Conservation (phyloP, 2,329 filamentous ascomycete species). For the Dissoconium aciculare region DNA sequence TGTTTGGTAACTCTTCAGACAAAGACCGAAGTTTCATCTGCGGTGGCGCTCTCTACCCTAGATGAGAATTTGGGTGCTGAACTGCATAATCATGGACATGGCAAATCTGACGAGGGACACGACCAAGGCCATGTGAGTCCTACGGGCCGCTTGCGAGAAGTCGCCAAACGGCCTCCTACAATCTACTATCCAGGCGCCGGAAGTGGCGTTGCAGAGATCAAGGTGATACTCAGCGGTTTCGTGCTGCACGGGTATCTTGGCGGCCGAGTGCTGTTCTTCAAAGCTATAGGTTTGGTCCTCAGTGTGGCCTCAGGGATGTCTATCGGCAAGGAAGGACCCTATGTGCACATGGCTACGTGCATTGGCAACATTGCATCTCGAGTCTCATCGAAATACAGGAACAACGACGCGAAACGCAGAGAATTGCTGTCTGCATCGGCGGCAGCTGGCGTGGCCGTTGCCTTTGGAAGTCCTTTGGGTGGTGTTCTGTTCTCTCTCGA, state of each 20-base stretch:
- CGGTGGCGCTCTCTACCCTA: conserved; percentile 70
- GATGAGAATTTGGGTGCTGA: conserved; percentile 83
- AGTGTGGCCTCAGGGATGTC: conserved; percentile 87
- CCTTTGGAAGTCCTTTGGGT: conserved; percentile 79
- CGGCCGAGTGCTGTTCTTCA: conserved; percentile 70
- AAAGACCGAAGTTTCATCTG: conserved; percentile 86
- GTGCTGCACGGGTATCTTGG: conserved; percentile 93
- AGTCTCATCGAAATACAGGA: conserved; percentile 84
- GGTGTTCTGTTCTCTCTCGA: conserved; percentile 88
- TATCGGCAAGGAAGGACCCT: conserved; percentile 87
- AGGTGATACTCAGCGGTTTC: conserved; percentile 94
- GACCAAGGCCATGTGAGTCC: conserved; percentile 27
- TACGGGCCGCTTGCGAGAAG: conserved; percentile 27
- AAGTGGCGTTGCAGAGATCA: conserved; percentile 91
- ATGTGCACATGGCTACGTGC: conserved; percentile 93
- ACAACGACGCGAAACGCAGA: conserved; percentile 84
- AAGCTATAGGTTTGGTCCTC: conserved; percentile 66
- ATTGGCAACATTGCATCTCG: conserved; percentile 91
- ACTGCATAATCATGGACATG: conserved; percentile 24
- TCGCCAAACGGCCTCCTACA: conserved; percentile 49
- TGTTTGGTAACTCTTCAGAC: conserved; percentile 74
- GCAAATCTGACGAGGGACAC: conserved; percentile 25
- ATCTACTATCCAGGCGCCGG: conserved; percentile 92
- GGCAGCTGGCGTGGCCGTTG: conserved; percentile 81
- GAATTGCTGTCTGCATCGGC: conserved; percentile 89